Percentiles rank a stretch among this genome's conserved stretches.
phyloP scores from a whole-genome alignment of 1,284 basidiomycete species.

The Xerocomus amazonicus region DNA sequence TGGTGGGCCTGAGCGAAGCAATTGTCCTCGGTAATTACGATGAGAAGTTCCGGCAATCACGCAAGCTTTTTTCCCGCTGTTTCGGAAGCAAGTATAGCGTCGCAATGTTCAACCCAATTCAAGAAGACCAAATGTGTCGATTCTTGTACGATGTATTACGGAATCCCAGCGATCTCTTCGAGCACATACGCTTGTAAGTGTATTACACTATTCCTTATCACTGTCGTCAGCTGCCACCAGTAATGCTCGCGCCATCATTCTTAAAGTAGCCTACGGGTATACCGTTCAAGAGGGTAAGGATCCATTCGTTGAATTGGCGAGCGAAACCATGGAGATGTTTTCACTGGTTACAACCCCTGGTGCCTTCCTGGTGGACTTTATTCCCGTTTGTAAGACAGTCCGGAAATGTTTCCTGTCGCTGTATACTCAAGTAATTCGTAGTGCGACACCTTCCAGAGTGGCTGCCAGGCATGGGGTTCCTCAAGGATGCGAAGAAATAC shows the following conservation, averaged over 20 bases:
- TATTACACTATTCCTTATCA: not conserved
- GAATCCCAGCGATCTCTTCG: constrained; percentile 13
- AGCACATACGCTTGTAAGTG: constrained; percentile 30
- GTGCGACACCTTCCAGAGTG: constrained; percentile 46
- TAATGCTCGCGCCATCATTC: constrained; percentile 10
- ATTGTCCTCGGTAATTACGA: constrained; percentile 21
- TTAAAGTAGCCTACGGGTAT: constrained; percentile 26
- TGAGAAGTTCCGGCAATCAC: constrained; percentile 19
- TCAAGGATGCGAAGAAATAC: constrained; percentile 39
- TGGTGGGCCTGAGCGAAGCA: constrained; percentile 22
- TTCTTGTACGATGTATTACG: constrained; percentile 14
- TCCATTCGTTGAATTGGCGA: constrained; percentile 25
- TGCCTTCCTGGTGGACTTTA: constrained; percentile 29
- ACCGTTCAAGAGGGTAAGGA: constrained; percentile 24
- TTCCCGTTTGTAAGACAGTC: constrained; percentile 27
- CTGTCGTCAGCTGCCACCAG: not conserved
- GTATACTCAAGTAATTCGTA: constrained; percentile 10
- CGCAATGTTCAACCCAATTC: constrained; percentile 14
- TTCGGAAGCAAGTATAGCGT: constrained; percentile 26
- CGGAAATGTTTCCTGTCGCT: not conserved
- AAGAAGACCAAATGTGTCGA: constrained; percentile 5
- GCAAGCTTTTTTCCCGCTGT: constrained; percentile 21
- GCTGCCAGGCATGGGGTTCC: constrained; percentile 48
- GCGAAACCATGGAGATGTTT: constrained; percentile 15
- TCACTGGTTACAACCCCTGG: constrained; percentile 16